phyloP scores from a whole-genome alignment of 2,329 filamentous ascomycete species.

The Diaporthe humulicola region DNA sequence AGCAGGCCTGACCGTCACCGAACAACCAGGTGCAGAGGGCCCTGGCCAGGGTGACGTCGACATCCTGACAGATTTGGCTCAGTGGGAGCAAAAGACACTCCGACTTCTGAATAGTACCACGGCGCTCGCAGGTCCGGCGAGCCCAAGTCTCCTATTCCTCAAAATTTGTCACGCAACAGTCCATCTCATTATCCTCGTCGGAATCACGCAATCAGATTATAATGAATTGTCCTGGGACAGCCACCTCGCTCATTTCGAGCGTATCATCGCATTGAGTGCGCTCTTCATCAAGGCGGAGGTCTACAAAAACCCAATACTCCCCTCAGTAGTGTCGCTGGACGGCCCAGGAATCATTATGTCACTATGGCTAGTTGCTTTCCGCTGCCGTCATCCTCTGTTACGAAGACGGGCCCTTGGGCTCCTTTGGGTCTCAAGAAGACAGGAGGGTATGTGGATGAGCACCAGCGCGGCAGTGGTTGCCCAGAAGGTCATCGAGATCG shows the following conservation, averaged over 20 bases:
- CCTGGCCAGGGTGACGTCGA: background rate
- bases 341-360: slow-evolving; percentile 51
- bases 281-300: slow-evolving; percentile 29
- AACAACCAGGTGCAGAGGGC: background rate
- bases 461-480: slow-evolving; percentile 47
- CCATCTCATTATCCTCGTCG: slow-evolving; percentile 41
- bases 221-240: slow-evolving; percentile 48
- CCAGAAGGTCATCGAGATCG: slow-evolving; percentile 37
- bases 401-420: slow-evolving; percentile 46
- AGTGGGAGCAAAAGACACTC: slow-evolving; percentile 26
- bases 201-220: slow-evolving; percentile 41
- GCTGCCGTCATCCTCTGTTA: slow-evolving; percentile 49
- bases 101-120: background rate
- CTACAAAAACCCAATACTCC: slow-evolving; percentile 25
- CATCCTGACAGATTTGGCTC: background rate
- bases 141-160: slow-evolving; percentile 35
- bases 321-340: slow-evolving; percentile 45
- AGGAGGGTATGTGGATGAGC: slow-evolving; percentile 52
- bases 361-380: slow-evolving; percentile 45
- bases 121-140: background rate
- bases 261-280: slow-evolving; percentile 42
- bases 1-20: background rate
- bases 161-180: slow-evolving; percentile 48
- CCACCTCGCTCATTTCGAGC: slow-evolving; percentile 47
- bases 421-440: slow-evolving; percentile 45